Evolutionary conservation across 2,329 filamentous ascomycete genomes (phyloP).

Genomic region (Sclerotinia minor): DNA sequence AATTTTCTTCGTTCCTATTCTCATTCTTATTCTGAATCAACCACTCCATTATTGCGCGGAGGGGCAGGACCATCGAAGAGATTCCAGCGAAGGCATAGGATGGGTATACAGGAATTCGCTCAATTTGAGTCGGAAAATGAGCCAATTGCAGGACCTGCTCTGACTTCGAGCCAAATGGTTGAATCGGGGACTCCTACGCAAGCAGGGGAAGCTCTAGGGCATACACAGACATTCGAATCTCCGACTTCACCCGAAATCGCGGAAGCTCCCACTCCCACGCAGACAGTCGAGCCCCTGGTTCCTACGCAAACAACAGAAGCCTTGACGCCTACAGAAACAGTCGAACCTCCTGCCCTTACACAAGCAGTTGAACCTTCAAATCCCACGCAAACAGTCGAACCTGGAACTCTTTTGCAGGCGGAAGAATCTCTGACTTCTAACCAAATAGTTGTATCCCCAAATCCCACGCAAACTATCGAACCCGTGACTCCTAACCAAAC

Average conservation of each 20-base stretch:
- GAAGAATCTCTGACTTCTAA: no score
- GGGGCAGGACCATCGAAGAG: neutral
- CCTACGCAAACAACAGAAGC: neutral
- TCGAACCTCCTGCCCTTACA: no score
- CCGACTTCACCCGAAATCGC: no score
- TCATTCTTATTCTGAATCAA: neutral
- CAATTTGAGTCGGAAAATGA: no score
- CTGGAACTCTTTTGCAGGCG: no score
- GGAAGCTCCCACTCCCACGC: neutral
- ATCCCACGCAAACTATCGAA: accelerated
- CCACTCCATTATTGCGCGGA: neutral
- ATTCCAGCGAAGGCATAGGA: neutral
- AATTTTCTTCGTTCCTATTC: neutral
- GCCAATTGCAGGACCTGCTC: neutral
- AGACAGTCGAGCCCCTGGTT: neutral
- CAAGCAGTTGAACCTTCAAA: neutral
- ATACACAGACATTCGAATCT: no score
- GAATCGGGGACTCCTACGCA: no score
- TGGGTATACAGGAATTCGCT: no score
- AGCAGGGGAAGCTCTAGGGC: accelerated
- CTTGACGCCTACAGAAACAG: no score
- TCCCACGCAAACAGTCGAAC: neutral
- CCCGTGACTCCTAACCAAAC: no score
- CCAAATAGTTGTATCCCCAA: no score
- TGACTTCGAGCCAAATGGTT: no score